Percentiles rank a stretch among this genome's conserved stretches.
These are phyloP conservation scores for Schwanniomyces occidentalis DNA, from an alignment of 805 yeast species.

Conservation along the genomic window DNA sequence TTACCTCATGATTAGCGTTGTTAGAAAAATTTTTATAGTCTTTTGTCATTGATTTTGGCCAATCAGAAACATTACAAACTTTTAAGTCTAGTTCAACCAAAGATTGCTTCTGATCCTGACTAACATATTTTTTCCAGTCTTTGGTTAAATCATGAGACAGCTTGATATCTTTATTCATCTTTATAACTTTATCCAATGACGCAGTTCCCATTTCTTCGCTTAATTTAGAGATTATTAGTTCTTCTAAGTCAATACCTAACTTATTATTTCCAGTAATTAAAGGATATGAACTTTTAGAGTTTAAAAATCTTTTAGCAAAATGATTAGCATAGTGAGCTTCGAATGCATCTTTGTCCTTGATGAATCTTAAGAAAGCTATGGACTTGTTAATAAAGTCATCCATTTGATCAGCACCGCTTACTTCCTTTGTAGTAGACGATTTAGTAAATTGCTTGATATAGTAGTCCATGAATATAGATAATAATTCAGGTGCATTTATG, in stretches of 20 bases:
- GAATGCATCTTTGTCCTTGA: slow-evolving; percentile 82
- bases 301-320: slow-evolving; percentile 71
- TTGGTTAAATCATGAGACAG: slow-evolving; percentile 38
- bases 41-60: slow-evolving; percentile 49
- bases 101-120: slow-evolving; percentile 9
- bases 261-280: slow-evolving; percentile 28
- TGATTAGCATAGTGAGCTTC: slow-evolving; percentile 84
- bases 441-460: slow-evolving; percentile 37
- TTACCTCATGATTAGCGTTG: slow-evolving; percentile 14
- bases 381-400: slow-evolving; percentile 52
- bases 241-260: slow-evolving; percentile 62
- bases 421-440: slow-evolving; percentile 14
- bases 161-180: slow-evolving; percentile 82
- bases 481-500: slow-evolving; percentile 38
- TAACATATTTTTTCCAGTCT: slow-evolving; percentile 34
- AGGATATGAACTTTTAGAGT: slow-evolving; percentile 28
- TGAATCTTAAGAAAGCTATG: slow-evolving; percentile 61
- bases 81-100: slow-evolving; percentile 40
- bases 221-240: slow-evolving; percentile 61
- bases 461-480: slow-evolving; percentile 42
- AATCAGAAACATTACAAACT: slow-evolving; percentile 43
- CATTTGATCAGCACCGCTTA: slow-evolving; percentile 16
- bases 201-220: slow-evolving; percentile 78
- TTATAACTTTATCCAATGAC: slow-evolving; percentile 76
- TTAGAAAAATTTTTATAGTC: slow-evolving; percentile 37